phyloP scores from a whole-genome alignment of 23 red algal species.

The Gracilaria gracilis region DNA sequence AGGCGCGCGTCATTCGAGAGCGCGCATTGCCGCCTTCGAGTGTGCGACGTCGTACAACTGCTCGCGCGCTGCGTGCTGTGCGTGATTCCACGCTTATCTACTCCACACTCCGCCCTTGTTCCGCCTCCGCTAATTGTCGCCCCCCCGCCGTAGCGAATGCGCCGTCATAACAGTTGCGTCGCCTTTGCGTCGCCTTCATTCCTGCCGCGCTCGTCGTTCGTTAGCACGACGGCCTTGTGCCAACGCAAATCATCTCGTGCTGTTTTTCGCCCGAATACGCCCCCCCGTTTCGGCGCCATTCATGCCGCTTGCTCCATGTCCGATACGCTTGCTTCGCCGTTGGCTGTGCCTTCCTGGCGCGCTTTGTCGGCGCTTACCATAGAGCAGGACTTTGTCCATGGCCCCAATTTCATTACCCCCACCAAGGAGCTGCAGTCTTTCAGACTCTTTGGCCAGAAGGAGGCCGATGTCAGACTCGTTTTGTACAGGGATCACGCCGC shows the following conservation, averaged over 20 bases:
- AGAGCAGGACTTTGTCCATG: constrained; percentile 58
- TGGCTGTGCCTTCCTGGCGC: constrained; percentile 33
- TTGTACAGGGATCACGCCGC: constrained; percentile 89
- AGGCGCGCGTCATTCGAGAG: neutral
- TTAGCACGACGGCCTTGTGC: neutral
- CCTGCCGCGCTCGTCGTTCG: neutral
- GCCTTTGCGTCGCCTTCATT: neutral
- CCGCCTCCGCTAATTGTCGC: neutral
- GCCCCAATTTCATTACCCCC: constrained; percentile 58
- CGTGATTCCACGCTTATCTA: neutral
- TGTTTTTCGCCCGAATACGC: neutral
- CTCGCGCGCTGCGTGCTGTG: too few relatives aligned
- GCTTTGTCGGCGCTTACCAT: neutral
- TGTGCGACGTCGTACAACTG: neutral
- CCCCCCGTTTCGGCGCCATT: neutral
- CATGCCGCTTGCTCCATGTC: constrained; percentile 22
- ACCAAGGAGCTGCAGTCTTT: constrained; percentile 56
- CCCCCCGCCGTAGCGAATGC: neutral
- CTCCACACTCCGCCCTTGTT: neutral
- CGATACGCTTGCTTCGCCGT: neutral
- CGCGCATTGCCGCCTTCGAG: neutral
- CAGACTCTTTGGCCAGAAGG: constrained; percentile 73
- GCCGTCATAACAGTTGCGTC: neutral
- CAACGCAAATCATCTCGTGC: neutral
- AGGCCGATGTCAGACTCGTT: constrained; percentile 75